phyloP scores from a whole-genome alignment of 352 stramenopile species.

The Globisporangium uncinulatum region DNA sequence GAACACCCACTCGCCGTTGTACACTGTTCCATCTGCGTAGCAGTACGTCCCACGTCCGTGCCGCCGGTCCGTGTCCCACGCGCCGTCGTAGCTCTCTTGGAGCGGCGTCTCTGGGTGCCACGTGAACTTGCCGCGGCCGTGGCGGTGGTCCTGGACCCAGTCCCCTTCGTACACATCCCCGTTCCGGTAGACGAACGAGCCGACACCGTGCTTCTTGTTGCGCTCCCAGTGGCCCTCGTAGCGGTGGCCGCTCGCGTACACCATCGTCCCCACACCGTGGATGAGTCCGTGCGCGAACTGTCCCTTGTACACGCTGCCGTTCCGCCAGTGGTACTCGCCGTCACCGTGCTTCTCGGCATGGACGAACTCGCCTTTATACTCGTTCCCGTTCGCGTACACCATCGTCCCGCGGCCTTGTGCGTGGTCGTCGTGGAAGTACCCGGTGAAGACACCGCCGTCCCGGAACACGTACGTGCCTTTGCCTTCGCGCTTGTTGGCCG shows the following conservation, averaged over 20 bases:
- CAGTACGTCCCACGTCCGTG: conserved; percentile 57
- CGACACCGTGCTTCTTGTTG: conserved; percentile 77
- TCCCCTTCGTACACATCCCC: conserved; percentile 78
- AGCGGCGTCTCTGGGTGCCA: conserved; percentile 46
- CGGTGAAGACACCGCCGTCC: conserved; percentile 54
- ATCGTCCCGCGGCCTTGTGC: conserved; percentile 75
- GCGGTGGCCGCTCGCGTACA: conserved; percentile 54
- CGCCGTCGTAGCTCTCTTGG: conserved; percentile 78
- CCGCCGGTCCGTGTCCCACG: conserved; percentile 52
- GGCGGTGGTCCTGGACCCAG: conserved; percentile 50
- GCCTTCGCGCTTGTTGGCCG: conserved; percentile 66
- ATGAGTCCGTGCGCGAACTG: conserved; percentile 68
- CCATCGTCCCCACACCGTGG: conserved; percentile 43
- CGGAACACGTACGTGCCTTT: conserved; percentile 56
- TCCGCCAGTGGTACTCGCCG: conserved; percentile 58
- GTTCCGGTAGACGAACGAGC: conserved; percentile 75
- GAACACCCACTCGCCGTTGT: conserved; percentile 58
- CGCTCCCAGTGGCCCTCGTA: conserved; percentile 60
- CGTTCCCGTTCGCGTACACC: conserved; percentile 81
- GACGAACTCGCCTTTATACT: conserved; percentile 61
- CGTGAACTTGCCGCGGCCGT: conserved; percentile 53
- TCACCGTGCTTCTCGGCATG: conserved; percentile 63
- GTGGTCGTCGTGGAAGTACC: conserved; percentile 52
- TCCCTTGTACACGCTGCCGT: conserved; percentile 76
- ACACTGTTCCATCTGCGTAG: conserved; percentile 56